Conservation (phyloP, 495 filamentous ascomycete genomes). For the Ascobolus immersus region DNA sequence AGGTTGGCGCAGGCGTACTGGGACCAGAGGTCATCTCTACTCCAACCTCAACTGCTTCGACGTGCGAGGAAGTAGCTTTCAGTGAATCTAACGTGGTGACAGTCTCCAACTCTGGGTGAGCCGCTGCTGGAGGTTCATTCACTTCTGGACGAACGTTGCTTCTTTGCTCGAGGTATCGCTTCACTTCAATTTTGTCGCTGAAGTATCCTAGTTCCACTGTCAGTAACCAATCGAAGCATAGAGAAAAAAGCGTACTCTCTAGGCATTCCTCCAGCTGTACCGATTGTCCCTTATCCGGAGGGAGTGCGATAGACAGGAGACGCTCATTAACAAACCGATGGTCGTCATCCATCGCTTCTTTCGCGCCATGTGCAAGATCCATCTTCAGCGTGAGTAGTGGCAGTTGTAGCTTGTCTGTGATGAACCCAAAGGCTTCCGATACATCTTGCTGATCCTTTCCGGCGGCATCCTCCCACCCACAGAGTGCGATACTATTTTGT, state of each 20-base stretch:
- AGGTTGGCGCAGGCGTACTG: constrained; percentile 19
- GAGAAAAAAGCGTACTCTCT: constrained; percentile 22
- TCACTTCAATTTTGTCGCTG: constrained; percentile 80
- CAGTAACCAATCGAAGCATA: background rate
- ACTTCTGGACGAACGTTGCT: constrained; percentile 31
- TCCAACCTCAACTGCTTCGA: constrained; percentile 34
- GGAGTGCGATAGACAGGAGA: constrained; percentile 71
- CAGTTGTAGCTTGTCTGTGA: constrained; percentile 65
- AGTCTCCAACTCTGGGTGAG: no score
- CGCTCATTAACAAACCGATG: constrained; percentile 86
- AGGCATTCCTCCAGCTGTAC: constrained; percentile 73
- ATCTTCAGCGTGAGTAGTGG: constrained; percentile 80
- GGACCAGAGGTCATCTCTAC: constrained; percentile 16
- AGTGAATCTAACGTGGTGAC: constrained; percentile 26
- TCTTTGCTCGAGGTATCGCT: constrained; percentile 44
- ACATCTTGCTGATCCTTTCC: constrained; percentile 63
- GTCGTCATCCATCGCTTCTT: constrained; percentile 57
- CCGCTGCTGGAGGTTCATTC: no score
- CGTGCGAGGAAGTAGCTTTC: constrained; percentile 26
- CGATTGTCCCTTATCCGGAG: constrained; percentile 32
- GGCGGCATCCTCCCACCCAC: constrained; percentile 72
- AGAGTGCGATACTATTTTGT: constrained; percentile 57
- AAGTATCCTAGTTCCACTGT: constrained; percentile 37
- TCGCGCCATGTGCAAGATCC: constrained; percentile 78
- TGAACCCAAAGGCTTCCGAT: constrained; percentile 85